Base-by-base conservation (phyloP, 805 yeast species). In the Sugiyamaella floridensis region DNA sequence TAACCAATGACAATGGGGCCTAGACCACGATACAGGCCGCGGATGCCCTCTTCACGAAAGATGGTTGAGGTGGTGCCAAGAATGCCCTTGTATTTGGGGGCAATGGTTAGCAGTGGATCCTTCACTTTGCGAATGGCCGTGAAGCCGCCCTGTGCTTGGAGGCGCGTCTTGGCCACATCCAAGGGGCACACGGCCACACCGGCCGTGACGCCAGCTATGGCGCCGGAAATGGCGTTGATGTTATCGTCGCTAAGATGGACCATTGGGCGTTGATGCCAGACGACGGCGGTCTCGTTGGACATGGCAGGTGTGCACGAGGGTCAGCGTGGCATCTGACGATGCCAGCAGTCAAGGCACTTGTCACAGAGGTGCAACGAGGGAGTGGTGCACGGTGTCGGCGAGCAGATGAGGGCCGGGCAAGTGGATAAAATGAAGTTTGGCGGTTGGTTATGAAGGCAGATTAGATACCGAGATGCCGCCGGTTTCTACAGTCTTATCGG, bases 1-100 rank as follows among this genome's bases (percentile, higher is more conserved):
- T 93, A 93, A 0, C 99, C 99, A 48, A 92, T 69, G 1, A 92
- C 78, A 41, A 92, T 89, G n/a, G 99, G 98, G 1, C 85, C 85
- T 20, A 93, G 71, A 4, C 99, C 99, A 56, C 96, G 74, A 66
- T 93, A 93, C 12, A 93, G 73, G 0, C 98, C 98, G 42, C 79
- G 69, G 1, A 81, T 61, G 9, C 97, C 96, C 70, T 90, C 97
- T 52, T 89, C 92, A 40, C 69, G 67, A 53, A 80, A 70, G 16
- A 92, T 90, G 1, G 83, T 76, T 20, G 71, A 64, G 64, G 89
- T 70, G 0, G 95, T 86, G 5, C 83, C 81, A 48, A 59, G 29
- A 2, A 68, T 56, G 32, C 70, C 69, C 19, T 49, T 50, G 50
- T 57, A 57, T 32, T 53, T 55, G 11, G 42, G 42, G 22, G 43